Conservation (phyloP, 139 green algal species). For the Volvox africanus region DNA sequence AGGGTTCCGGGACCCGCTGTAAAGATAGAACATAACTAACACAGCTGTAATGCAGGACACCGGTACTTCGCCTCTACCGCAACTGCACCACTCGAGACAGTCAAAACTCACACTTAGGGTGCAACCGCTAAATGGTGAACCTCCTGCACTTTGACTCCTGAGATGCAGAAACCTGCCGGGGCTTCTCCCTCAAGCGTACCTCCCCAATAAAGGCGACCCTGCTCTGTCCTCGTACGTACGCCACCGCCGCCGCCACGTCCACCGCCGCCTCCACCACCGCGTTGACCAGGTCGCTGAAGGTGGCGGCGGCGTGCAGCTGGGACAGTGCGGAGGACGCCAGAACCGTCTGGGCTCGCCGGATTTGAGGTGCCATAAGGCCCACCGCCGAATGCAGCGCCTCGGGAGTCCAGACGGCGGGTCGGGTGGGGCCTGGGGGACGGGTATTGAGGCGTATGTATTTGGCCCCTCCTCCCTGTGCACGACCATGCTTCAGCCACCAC, state of each 20-base stretch:
- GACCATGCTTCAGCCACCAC: no score
- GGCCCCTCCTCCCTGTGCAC: no score
- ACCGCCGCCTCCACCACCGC: slow-evolving; percentile 19
- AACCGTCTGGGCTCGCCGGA: not conserved
- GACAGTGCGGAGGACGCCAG: slow-evolving; percentile 1
- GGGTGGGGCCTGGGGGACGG: not conserved
- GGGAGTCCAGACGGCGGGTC: not conserved
- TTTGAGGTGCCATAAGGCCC: not conserved
- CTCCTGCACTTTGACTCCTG: not conserved
- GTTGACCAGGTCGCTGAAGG: slow-evolving; percentile 12
- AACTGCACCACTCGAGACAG: no score
- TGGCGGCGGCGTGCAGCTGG: slow-evolving; percentile 3
- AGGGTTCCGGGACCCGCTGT: no score
- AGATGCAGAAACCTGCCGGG: not conserved
- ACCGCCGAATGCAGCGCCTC: slow-evolving; percentile 10
- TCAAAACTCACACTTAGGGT: no score
- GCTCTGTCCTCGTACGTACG: not conserved
- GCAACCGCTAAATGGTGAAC: no score
- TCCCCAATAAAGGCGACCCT: slow-evolving; percentile 2
- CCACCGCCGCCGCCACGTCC: slow-evolving; percentile 13
- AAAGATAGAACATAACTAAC: no score
- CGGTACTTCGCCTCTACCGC: no score
- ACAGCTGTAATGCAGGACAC: no score
- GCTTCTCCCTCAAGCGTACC: not conserved
- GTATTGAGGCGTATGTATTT: not conserved